phyloP scores from a whole-genome alignment of 768 basidiomycete genomes.

The Suillus hirtellus region DNA sequence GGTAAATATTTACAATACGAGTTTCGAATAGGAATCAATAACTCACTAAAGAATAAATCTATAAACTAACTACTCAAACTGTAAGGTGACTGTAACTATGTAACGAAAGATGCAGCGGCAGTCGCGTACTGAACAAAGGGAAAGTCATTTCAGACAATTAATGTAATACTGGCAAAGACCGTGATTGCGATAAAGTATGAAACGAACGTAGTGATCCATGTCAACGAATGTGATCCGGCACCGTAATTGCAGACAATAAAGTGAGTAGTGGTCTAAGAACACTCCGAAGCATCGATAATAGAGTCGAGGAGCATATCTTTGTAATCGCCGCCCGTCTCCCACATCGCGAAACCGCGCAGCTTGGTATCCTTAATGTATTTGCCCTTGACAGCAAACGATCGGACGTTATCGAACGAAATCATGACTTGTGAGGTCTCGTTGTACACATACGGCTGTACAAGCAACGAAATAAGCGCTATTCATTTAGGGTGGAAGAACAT shows the following conservation, averaged over 20 bases:
- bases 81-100: background rate
- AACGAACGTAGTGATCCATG: background rate
- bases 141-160: background rate
- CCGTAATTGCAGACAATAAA: background rate
- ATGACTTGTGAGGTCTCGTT: slow-evolving; percentile 54
- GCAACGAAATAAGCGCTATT: slow-evolving; percentile 1
- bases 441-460: slow-evolving; percentile 65
- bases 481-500: background rate
- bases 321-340: slow-evolving; percentile 70
- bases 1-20: background rate
- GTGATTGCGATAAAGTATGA: background rate
- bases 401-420: slow-evolving; percentile 64
- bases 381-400: slow-evolving; percentile 63
- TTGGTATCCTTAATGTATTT: slow-evolving; percentile 51
- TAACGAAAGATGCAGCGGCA: background rate
- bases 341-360: slow-evolving; percentile 68
- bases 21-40: background rate
- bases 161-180: background rate
- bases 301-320: slow-evolving; percentile 62
- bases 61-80: background rate
- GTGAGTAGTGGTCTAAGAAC: slow-evolving; percentile 36
- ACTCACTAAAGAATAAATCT: background rate
- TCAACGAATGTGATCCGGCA: background rate
- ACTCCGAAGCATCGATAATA: slow-evolving; percentile 42
- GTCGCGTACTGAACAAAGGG: background rate